A percentile compares a stretch with the other conserved stretches of the same genome.
phyloP scores from a whole-genome alignment of 2,329 filamentous ascomycete genomes.

The Chaetomium globosum region DNA sequence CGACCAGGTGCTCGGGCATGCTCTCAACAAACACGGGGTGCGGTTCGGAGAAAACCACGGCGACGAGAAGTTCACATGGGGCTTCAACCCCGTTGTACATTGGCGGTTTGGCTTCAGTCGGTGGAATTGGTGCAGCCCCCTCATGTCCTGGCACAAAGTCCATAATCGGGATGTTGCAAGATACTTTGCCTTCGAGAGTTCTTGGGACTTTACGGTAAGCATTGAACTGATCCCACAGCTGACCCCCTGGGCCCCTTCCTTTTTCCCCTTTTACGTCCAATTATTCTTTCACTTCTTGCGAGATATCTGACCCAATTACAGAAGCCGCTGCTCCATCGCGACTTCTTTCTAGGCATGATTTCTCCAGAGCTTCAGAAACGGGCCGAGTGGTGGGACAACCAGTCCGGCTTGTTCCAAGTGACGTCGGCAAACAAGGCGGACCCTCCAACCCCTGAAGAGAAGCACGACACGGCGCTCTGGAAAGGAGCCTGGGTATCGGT shows the following conservation, averaged over 20 bases:
- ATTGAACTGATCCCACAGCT: background rate
- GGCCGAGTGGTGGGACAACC: slow-evolving; percentile 29
- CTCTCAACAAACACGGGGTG: slow-evolving; percentile 25
- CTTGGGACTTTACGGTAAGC: slow-evolving; percentile 22
- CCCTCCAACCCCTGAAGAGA: slow-evolving; percentile 18
- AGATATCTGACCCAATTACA: background rate
- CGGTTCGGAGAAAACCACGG: slow-evolving; percentile 27
- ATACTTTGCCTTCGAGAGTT: slow-evolving; percentile 19
- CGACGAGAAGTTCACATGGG: slow-evolving; percentile 29
- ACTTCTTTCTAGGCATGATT: slow-evolving; percentile 24
- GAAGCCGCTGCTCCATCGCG: slow-evolving; percentile 21
- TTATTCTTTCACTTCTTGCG: background rate
- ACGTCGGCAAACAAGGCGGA: slow-evolving; percentile 24
- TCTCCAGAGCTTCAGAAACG: slow-evolving; percentile 15
- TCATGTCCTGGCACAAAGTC: slow-evolving; percentile 29
- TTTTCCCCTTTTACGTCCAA: background rate
- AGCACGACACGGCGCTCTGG: slow-evolving; percentile 20
- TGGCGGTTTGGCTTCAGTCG: slow-evolving; percentile 26
- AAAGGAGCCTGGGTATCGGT: slow-evolving; percentile 23
- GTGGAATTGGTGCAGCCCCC: slow-evolving; percentile 27
- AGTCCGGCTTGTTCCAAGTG: slow-evolving; percentile 20
- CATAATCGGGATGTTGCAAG: slow-evolving; percentile 27
- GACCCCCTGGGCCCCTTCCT: background rate
- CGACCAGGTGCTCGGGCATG: slow-evolving; percentile 28
- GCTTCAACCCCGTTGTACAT: slow-evolving; percentile 28